phyloP scores from a whole-genome alignment of 176 grass and related monocot genomes.

The Leersia perrieri region DNA sequence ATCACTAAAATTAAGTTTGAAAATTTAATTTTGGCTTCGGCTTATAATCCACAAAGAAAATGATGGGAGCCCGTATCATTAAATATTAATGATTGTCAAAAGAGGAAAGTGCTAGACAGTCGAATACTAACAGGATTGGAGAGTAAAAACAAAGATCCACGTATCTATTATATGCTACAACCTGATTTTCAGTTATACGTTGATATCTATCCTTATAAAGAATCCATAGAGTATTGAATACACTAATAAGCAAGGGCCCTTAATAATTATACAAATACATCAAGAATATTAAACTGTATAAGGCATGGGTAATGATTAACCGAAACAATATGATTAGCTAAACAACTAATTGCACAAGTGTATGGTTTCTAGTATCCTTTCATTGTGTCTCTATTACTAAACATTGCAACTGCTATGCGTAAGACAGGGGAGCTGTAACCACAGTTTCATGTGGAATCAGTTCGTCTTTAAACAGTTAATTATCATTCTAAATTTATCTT shows the following conservation, averaged over 20 bases:
- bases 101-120: not conserved
- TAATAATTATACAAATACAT: conserved; percentile 19
- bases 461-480: conserved; percentile 13
- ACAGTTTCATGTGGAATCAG: not conserved
- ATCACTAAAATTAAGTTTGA: too few species aligned
- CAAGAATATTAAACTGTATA: conserved; percentile 1
- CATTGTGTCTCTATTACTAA: not conserved
- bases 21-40: too few species aligned
- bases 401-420: not conserved
- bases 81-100: not conserved
- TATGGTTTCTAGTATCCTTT: not conserved
- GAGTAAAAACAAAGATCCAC: not conserved
- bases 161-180: conserved; percentile 7
- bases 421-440: not conserved
- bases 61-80: too few species aligned
- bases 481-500: conserved; percentile 22
- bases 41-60: too few species aligned
- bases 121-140: not conserved
- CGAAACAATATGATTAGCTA: not conserved
- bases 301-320: not conserved
- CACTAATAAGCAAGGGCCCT: not conserved
- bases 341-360: not conserved
- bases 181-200: not conserved
- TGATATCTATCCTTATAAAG: conserved; percentile 9
- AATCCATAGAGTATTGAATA: conserved; percentile 2